Percentiles rank a stretch among this genome's conserved stretches.
phyloP scores from a whole-genome alignment of 352 stramenopile genomes.

The Globisporangium alternatum region DNA sequence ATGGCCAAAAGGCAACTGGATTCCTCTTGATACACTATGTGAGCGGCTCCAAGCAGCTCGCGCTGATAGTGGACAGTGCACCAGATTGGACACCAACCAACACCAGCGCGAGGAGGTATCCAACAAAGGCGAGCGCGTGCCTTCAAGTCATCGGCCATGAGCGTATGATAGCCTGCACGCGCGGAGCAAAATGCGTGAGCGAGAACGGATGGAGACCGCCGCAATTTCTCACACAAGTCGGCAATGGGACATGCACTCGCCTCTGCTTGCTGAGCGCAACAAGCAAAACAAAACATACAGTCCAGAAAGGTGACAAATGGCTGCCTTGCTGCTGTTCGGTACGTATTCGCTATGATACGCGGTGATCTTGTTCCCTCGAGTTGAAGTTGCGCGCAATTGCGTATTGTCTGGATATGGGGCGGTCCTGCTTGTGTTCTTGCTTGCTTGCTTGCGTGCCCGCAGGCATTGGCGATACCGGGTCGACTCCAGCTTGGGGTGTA shows the following conservation, averaged over 20 bases:
- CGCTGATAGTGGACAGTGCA: too few species aligned
- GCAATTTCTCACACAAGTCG: slow-evolving; percentile 1
- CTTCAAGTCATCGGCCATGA: not conserved
- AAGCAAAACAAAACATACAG: too few species aligned
- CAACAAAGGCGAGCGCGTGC: slow-evolving; percentile 1
- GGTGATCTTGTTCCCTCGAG: slow-evolving; percentile 1
- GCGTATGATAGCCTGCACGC: not conserved
- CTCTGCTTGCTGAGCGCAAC: slow-evolving; percentile 3
- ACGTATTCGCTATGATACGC: not conserved
- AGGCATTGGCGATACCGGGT: not conserved
- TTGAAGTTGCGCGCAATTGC: slow-evolving; percentile 9
- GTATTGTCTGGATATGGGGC: not conserved
- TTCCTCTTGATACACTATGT: not conserved
- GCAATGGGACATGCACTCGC: slow-evolving; percentile 1
- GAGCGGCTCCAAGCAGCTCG: too few species aligned
- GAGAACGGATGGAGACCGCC: too few species aligned
- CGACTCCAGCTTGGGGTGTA: not conserved
- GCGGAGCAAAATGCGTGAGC: not conserved
- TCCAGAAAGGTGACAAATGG: slow-evolving; percentile 4
- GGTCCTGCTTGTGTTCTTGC: too few species aligned
- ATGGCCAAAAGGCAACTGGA: not conserved
- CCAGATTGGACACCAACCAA: too few species aligned
- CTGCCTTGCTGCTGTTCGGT: slow-evolving; percentile 2
- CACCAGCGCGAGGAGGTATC: not conserved
- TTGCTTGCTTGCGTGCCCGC: not conserved